Percentiles rank a stretch among this genome's conserved stretches.
These are phyloP conservation scores for Pistacia atlantica DNA, from an alignment of 345 rosid genomes.

Conservation along the genomic window DNA sequence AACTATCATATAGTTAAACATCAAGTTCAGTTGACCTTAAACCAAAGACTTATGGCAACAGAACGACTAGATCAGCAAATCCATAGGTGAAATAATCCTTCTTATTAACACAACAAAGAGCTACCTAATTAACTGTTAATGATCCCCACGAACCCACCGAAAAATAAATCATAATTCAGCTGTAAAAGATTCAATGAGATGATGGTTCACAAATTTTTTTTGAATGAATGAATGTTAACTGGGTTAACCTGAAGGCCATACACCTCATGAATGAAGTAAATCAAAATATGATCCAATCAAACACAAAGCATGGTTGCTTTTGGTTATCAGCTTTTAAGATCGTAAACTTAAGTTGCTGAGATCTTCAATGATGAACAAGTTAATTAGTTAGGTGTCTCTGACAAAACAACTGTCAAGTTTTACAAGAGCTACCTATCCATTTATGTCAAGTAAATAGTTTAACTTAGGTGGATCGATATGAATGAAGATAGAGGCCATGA, in stretches of 20 bases:
- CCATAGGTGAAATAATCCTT: background rate
- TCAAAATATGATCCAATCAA: background rate
- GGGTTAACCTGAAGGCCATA: background rate
- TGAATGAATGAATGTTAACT: background rate
- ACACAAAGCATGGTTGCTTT: background rate
- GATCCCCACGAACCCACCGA: background rate
- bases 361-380: background rate
- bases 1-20: no score
- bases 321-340: background rate
- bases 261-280: background rate
- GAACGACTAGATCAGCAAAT: background rate
- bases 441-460: background rate
- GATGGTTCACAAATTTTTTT: background rate
- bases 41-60: background rate
- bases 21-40: background rate
- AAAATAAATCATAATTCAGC: background rate
- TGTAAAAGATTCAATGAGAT: background rate
- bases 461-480: background rate
- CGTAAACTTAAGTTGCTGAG: background rate
- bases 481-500: background rate
- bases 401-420: constrained; percentile 5
- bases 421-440: constrained; percentile 4
- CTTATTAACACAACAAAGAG: background rate
- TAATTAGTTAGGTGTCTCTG: background rate
- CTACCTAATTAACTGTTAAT: background rate